Base-by-base conservation (phyloP, 176 grass and related monocot genomes). In the Carex cristatella region DNA sequence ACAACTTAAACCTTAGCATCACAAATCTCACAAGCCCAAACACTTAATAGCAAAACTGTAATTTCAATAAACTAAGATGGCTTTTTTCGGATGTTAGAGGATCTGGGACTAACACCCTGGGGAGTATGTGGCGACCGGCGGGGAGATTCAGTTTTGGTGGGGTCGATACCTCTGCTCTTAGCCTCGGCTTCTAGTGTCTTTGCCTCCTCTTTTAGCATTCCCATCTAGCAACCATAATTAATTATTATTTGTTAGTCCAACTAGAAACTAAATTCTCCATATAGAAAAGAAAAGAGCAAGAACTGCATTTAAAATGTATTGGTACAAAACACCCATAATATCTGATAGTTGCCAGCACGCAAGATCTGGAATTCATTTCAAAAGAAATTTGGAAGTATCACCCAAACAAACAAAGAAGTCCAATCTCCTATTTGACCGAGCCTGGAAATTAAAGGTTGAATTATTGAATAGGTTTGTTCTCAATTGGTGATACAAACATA, bases 51-150 rank as follows among this genome's bases (percentile, higher is more conserved):
- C 74, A 78, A 78, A 78, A 78, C 7, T 32, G 9, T 18, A 13
- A 57, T 30, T 33, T 77, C 6, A 57, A 16, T 4, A 57, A 57
- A 57, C 13, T 78, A 81, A 63, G 33, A 30, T 0, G 81, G 44
- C 14, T 55, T 83, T 83, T 63, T 68, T 31, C 42, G 81, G 48
- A 42, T 83, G 81, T 46, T 53, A 55, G 62, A 53, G 9, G 81
- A 19, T 83, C 63, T 83, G 3, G 81, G 62, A 63, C 81, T 83
- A 65, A 83, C 23, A 51, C 61, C 61, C 81, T 83, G 62, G 48
- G 37, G 44, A 69, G 68, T 44, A 35, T 68, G 81, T 55, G 81
- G 81, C 6, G 40, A 46, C 9, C 60, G 58, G 23, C 62, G 81
- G 9, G 81, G 40, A 65, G 81, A 83, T 31, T 83, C 62, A 23